These are phyloP conservation scores for Backusella westeae DNA, from an alignment of 192 early-diverging fungal species.

Conservation along the genomic window DNA sequence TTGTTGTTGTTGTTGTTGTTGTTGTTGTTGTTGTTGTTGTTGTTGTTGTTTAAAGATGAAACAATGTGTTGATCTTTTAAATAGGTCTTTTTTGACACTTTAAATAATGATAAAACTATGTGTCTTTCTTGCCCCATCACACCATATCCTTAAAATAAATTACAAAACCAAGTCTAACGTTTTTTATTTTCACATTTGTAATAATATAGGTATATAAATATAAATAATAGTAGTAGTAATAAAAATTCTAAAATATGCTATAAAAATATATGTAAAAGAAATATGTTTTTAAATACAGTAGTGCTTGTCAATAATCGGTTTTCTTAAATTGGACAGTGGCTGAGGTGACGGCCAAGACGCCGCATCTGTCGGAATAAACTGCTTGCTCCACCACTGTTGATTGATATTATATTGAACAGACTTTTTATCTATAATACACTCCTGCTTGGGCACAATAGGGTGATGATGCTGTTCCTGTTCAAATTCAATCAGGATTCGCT, in stretches of 20 bases:
- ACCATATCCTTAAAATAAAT: too few species aligned
- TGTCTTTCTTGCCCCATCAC: too few species aligned
- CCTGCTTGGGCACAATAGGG: not conserved
- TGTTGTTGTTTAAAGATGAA: too few species aligned
- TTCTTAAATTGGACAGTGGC: not conserved
- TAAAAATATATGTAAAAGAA: not conserved
- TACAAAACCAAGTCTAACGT: too few species aligned
- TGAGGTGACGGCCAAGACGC: conserved; percentile 11
- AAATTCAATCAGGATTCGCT: not conserved
- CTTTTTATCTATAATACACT: not conserved
- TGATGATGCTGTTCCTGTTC: conserved; percentile 6
- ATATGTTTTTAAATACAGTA: not conserved
- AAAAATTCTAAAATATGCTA: too few species aligned
- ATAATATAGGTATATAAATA: not conserved
- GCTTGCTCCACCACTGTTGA: conserved; percentile 1
- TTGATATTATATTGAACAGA: not conserved
- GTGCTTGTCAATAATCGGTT: not conserved
- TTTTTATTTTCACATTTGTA: not conserved
- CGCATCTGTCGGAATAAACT: conserved; percentile 7
- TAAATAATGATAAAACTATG: not conserved
- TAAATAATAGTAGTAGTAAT: not conserved
- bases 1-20: too few species aligned
- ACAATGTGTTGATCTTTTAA: too few species aligned
- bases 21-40: too few species aligned
- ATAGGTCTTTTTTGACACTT: not conserved